A percentile compares a stretch with the other conserved stretches of the same genome.
Conservation (phyloP, 805 yeast genomes). For the Metschnikowia proteae region DNA sequence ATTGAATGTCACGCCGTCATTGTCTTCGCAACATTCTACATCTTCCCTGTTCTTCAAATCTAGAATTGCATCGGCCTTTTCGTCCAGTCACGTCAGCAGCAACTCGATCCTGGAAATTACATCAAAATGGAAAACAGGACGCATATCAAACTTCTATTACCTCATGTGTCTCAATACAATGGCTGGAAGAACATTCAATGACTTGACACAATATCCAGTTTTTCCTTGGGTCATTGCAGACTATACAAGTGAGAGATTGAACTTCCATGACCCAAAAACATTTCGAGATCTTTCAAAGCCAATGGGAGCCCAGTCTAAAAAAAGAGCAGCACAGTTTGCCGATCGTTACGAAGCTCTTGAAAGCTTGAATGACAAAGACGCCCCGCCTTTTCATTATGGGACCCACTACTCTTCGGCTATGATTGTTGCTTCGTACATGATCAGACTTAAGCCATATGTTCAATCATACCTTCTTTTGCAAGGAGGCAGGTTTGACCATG, state of each 20-base stretch:
- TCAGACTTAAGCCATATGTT: constrained; percentile 75
- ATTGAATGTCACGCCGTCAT: constrained; percentile 44
- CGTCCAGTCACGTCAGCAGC: constrained; percentile 22
- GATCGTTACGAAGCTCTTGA: constrained; percentile 71
- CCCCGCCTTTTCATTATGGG: constrained; percentile 87
- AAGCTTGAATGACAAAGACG: constrained; percentile 51
- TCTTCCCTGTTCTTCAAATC: constrained; percentile 23
- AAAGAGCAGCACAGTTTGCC: constrained; percentile 57
- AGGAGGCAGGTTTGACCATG: constrained; percentile 87
- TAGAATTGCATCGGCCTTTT: constrained; percentile 36
- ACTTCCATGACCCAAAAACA: constrained; percentile 55
- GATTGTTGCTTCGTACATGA: constrained; percentile 81
- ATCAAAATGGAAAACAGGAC: constrained; percentile 70
- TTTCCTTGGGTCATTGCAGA: constrained; percentile 92
- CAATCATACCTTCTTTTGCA: constrained; percentile 74
- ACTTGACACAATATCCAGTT: constrained; percentile 84
- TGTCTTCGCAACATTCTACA: constrained; percentile 10
- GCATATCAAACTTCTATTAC: constrained; percentile 79
- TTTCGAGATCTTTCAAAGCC: constrained; percentile 81
- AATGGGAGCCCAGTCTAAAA: constrained; percentile 79
- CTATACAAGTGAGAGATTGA: constrained; percentile 67
- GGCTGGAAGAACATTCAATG: constrained; percentile 88
- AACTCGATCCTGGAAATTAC: constrained; percentile 41
- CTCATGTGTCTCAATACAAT: constrained; percentile 74
- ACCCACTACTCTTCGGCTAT: constrained; percentile 92